Evolutionary conservation across 257 asterid genomes (phyloP), one percentile per base, ranked within the genome.

Genomic region (Scutellaria galericulata): DNA sequence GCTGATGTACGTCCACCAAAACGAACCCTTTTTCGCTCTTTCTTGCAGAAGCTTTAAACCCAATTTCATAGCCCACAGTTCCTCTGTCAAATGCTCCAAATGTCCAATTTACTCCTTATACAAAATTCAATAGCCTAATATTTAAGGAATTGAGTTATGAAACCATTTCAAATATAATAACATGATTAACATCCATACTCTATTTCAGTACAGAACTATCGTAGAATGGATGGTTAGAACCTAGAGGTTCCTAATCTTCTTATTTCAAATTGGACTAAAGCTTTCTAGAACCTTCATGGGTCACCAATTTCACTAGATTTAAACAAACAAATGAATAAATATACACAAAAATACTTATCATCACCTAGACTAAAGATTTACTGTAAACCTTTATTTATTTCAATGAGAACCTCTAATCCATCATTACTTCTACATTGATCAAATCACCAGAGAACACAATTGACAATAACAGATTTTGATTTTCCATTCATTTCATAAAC

Each of bases 1-100:
- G 86, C 96, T 82, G 76, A 95, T 90, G 86, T 95, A 95, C 1
- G 97, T 89, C 96, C 98, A 95, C 99, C 98, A 92, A 79, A 92
- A 95, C 53, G 98, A 92, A 78, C 86, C 92, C 69, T 53, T 80
- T 80, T 51, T 92, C 0, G 96, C 88, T 85, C 98, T 82, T 83
- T 95, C 98, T 80, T 87, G 96, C 73, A 92, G 85, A 80, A 95
- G 97, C 91, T 84, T 90, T 75, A 95, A 73, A 31, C 99, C 98
- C 88, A 95, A 69, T 79, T 86, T 92, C 98, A 92, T 90, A 41
- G 98, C 91, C 98, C 98, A 92, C 52, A 92, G 86, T 81, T 95
- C 98, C 87, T 88, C 98, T 94, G 99, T 80, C 96, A 89, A 93
- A 93, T 89, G 89, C 97, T 90, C 89, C 92, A 86, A 86, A 79